phyloP scores from a whole-genome alignment of 148 eudicot genomes.

The Rhododendron griersonianum region DNA sequence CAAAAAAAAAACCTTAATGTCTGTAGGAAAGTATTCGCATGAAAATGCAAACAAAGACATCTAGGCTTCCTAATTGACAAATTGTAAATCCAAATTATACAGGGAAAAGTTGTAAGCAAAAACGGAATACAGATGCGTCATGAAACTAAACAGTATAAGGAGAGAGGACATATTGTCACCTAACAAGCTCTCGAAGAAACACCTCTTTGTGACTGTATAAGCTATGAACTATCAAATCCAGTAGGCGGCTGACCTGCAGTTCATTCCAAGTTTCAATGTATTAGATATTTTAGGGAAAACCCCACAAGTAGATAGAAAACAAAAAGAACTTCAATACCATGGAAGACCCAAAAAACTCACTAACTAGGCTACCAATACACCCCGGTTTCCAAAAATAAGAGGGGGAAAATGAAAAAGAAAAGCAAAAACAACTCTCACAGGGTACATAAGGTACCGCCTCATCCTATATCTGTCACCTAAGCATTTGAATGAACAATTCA shows the following conservation, averaged over 20 bases:
- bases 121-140: neutral
- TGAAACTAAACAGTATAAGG: neutral
- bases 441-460: neutral
- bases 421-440: neutral
- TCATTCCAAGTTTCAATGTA: slow-evolving; percentile 9
- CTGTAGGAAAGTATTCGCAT: neutral
- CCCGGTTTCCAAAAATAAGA: neutral
- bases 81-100: neutral
- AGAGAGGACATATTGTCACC: slow-evolving; percentile 40
- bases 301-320: neutral
- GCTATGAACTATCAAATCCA: slow-evolving; percentile 97
- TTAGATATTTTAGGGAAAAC: neutral
- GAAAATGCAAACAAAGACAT: neutral
- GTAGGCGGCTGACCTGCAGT: slow-evolving; percentile 80
- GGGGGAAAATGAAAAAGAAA: neutral
- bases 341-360: neutral
- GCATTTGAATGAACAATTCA: neutral
- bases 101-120: neutral
- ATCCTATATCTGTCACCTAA: neutral
- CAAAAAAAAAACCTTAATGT: neutral
- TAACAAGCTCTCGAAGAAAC: slow-evolving; percentile 92
- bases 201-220: slow-evolving; percentile 98
- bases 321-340: neutral
- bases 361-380: neutral
- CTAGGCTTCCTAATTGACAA: neutral